Percentiles rank a stretch among this genome's conserved stretches.
Conservation (phyloP, 2,329 filamentous ascomycete genomes). For the Calonectria pauciramosa region DNA sequence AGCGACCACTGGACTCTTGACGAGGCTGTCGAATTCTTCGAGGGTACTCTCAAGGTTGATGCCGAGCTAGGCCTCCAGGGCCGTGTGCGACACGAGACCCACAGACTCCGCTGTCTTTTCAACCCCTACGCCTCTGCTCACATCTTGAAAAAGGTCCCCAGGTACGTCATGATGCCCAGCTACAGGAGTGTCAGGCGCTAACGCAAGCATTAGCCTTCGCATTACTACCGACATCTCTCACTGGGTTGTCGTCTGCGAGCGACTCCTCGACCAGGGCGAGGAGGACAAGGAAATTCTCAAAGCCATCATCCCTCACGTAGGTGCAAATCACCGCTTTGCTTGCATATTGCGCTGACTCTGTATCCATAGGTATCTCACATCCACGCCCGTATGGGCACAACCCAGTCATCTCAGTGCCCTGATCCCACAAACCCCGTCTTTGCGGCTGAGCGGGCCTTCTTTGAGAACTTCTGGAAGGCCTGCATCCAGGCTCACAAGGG, state of each 20-base stretch:
- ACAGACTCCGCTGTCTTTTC: slow-evolving; percentile 18
- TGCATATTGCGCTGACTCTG: background rate
- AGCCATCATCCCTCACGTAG: slow-evolving; percentile 48
- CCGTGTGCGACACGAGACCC: slow-evolving; percentile 47
- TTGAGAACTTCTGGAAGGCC: slow-evolving; percentile 47
- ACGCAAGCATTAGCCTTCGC: slow-evolving; percentile 29
- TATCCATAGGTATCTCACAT: slow-evolving; percentile 42
- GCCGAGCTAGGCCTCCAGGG: slow-evolving; percentile 48
- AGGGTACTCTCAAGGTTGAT: slow-evolving; percentile 47
- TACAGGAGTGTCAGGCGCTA: background rate
- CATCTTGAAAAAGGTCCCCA: slow-evolving; percentile 48
- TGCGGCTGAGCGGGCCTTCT: slow-evolving; percentile 46
- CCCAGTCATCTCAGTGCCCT: slow-evolving; percentile 53
- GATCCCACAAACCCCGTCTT: slow-evolving; percentile 50
- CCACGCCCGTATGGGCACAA: slow-evolving; percentile 52
- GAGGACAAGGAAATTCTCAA: slow-evolving; percentile 39
- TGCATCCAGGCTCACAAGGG: slow-evolving; percentile 16
- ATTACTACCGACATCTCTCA: slow-evolving; percentile 46
- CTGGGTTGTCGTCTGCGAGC: slow-evolving; percentile 42
- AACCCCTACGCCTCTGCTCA: slow-evolving; percentile 47
- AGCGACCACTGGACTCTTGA: slow-evolving; percentile 50
- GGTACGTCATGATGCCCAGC: slow-evolving; percentile 33
- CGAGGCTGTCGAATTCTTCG: slow-evolving; percentile 50
- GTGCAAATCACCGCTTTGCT: background rate
- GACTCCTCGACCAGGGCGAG: slow-evolving; percentile 35